Evolutionary conservation across 495 filamentous ascomycete genomes (phyloP).

Genomic region (Hypomontagnella submonticulosa): DNA sequence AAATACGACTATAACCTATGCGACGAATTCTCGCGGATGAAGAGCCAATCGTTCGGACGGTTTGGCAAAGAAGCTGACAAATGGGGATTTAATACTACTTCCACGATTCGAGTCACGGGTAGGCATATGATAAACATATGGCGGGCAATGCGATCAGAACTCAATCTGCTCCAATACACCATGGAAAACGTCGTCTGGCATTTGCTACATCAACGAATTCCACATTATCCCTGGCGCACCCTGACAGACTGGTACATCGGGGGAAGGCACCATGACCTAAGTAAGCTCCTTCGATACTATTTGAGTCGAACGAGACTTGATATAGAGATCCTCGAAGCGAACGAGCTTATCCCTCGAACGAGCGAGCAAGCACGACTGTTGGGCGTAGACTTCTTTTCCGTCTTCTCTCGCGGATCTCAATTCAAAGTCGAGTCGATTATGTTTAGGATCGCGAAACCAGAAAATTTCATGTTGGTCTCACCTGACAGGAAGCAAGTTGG

Average conservation of each 20-base stretch:
- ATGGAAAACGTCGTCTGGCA: slow-evolving; percentile 98
- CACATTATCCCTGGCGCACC: slow-evolving; percentile 82
- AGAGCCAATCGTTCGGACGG: slow-evolving; percentile 78
- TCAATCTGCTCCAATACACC: slow-evolving; percentile 91
- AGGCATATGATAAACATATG: slow-evolving; percentile 98
- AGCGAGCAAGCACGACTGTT: slow-evolving; percentile 95
- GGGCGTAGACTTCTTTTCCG: slow-evolving; percentile 95
- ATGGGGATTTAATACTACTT: slow-evolving; percentile 94
- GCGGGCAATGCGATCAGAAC: slow-evolving; percentile 92
- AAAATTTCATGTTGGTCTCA: slow-evolving; percentile 91
- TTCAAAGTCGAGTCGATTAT: slow-evolving; percentile 99
- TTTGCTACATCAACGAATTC: slow-evolving; percentile 87
- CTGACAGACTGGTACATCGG: slow-evolving; percentile 85
- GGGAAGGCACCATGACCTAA: slow-evolving; percentile 71
- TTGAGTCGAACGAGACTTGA: slow-evolving; percentile 80
- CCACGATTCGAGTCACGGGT: slow-evolving; percentile 86
- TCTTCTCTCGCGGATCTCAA: slow-evolving; percentile 92
- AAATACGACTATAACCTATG: slow-evolving; percentile 92
- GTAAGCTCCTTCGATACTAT: slow-evolving; percentile 83
- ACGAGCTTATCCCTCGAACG: slow-evolving; percentile 87
- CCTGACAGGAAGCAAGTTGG: slow-evolving; percentile 93
- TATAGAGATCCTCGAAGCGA: slow-evolving; percentile 89
- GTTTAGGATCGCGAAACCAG: slow-evolving; percentile 98
- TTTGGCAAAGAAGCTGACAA: slow-evolving; percentile 86
- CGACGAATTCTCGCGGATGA: slow-evolving; percentile 90